A percentile compares a stretch with the other conserved stretches of the same genome.
These are phyloP conservation scores for Candida ponderosae DNA, from an alignment of 805 yeast genomes.

Conservation along the genomic window DNA sequence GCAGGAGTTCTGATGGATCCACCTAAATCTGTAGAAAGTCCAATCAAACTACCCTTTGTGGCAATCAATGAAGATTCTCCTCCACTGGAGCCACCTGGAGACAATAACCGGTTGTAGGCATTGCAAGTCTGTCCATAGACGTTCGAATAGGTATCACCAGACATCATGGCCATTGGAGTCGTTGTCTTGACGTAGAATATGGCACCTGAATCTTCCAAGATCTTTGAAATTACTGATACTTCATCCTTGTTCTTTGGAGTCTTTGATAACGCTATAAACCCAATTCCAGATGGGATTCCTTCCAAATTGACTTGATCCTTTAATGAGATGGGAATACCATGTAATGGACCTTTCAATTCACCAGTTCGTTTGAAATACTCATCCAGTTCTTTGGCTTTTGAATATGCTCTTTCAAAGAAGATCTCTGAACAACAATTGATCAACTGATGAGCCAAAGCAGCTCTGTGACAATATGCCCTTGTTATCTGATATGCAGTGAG, in stretches of 20 bases:
- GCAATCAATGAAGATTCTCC: slow-evolving; percentile 45
- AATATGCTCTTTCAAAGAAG: slow-evolving; percentile 51
- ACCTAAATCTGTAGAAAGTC: slow-evolving; percentile 50
- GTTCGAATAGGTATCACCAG: slow-evolving; percentile 37
- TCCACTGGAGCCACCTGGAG: slow-evolving; percentile 49
- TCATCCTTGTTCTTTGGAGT: slow-evolving; percentile 24
- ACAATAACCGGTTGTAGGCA: slow-evolving; percentile 33
- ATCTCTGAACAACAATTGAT: slow-evolving; percentile 25
- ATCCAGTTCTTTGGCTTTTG: slow-evolving; percentile 48
- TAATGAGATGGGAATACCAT: slow-evolving; percentile 59
- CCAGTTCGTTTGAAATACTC: slow-evolving; percentile 39
- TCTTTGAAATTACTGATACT: slow-evolving; percentile 31
- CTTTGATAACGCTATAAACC: slow-evolving; percentile 37
- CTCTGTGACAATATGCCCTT: slow-evolving; percentile 48
- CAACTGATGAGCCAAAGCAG: slow-evolving; percentile 51
- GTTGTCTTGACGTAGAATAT: slow-evolving; percentile 48
- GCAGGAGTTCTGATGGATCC: slow-evolving; percentile 45
- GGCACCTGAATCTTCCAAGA: slow-evolving; percentile 40
- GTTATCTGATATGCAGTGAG: not conserved
- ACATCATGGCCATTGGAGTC: slow-evolving; percentile 43
- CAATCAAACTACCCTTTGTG: slow-evolving; percentile 36
- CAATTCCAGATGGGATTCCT: slow-evolving; percentile 43
- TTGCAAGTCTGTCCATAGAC: slow-evolving; percentile 39
- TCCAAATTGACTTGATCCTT: slow-evolving; percentile 35
- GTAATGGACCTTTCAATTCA: slow-evolving; percentile 52